These are phyloP conservation scores for Pseudogymnoascus verrucosus DNA, from an alignment of 2,329 filamentous ascomycete genomes.

Conservation along the genomic window DNA sequence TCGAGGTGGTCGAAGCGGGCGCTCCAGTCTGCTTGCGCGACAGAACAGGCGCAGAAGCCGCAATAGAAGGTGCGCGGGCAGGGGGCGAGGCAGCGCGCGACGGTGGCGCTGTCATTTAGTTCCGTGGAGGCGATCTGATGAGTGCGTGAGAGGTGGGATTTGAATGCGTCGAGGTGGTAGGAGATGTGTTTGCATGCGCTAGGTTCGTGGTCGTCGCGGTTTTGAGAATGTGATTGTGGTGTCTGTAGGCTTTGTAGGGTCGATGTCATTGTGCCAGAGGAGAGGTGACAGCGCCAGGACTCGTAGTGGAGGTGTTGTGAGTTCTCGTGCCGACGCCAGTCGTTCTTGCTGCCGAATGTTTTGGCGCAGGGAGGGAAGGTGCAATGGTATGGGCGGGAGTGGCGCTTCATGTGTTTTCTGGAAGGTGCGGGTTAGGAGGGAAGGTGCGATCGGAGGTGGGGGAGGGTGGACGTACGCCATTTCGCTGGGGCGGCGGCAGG, in stretches of 20 bases:
- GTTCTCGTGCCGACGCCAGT: constrained; percentile 88
- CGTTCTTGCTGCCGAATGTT: constrained; percentile 82
- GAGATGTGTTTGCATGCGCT: constrained; percentile 49
- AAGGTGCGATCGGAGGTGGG: background rate
- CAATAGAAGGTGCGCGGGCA: constrained; percentile 72
- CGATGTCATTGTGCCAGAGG: background rate
- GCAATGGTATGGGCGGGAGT: constrained; percentile 74
- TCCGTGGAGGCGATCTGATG: constrained; percentile 23
- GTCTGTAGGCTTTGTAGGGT: background rate
- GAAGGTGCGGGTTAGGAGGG: constrained; percentile 11
- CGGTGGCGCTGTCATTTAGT: background rate
- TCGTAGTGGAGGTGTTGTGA: constrained; percentile 67
- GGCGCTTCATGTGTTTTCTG: constrained; percentile 79
- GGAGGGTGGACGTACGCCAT: constrained; percentile 40
- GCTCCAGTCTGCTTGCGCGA: constrained; percentile 48
- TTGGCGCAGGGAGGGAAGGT: constrained; percentile 64
- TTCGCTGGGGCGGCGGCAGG: constrained; percentile 44
- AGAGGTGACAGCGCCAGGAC: constrained; percentile 57
- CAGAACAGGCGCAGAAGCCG: constrained; percentile 62
- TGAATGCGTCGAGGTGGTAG: constrained; percentile 51
- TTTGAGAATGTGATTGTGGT: background rate
- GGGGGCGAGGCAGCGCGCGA: constrained; percentile 30
- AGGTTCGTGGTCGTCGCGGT: constrained; percentile 19
- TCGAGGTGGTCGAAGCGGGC: constrained; percentile 69
- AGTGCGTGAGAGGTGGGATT: constrained; percentile 46